phyloP scores from a whole-genome alignment of 2,329 filamentous ascomycete species.

The Penicillium sp. region DNA sequence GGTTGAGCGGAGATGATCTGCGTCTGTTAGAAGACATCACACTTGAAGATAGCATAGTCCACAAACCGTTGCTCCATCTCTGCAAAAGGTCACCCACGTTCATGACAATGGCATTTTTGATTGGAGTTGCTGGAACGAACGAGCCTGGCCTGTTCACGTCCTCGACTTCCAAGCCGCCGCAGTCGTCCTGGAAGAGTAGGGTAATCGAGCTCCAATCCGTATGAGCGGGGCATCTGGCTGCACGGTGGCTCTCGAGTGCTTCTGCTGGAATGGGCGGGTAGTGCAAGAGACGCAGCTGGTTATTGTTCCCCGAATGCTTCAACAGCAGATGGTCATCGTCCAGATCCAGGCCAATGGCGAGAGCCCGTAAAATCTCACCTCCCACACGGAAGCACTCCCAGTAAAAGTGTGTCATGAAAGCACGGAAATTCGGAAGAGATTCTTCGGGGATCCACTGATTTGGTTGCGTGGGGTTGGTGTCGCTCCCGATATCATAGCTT shows the following conservation, averaged over 20 bases:
- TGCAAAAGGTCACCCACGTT: conserved; percentile 53
- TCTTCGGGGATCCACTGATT: conserved; percentile 52
- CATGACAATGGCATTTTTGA: conserved; percentile 47
- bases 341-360: conserved; percentile 51
- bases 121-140: conserved; percentile 43
- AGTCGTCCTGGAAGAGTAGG: conserved; percentile 54
- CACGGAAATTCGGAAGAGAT: conserved; percentile 47
- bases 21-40: conserved; percentile 1
- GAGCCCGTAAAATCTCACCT: conserved; percentile 46
- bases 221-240: conserved; percentile 53
- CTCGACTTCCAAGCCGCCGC: conserved; percentile 53
- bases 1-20: conserved; percentile 53
- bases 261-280: conserved; percentile 52
- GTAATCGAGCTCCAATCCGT: conserved; percentile 57
- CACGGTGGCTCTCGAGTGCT: conserved; percentile 43
- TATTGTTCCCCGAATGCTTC: conserved; percentile 56
- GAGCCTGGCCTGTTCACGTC: conserved; percentile 39
- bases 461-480: conserved; percentile 45
- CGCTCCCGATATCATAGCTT: conserved; percentile 54
- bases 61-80: conserved; percentile 51
- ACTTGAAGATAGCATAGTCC: neutral
- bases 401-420: conserved; percentile 52
- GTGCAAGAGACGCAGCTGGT: conserved; percentile 61
- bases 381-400: conserved; percentile 47
- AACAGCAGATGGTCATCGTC: conserved; percentile 45